Evolutionary conservation across 805 yeast species (phyloP).

Genomic region (Suhomyces kilbournensis): DNA sequence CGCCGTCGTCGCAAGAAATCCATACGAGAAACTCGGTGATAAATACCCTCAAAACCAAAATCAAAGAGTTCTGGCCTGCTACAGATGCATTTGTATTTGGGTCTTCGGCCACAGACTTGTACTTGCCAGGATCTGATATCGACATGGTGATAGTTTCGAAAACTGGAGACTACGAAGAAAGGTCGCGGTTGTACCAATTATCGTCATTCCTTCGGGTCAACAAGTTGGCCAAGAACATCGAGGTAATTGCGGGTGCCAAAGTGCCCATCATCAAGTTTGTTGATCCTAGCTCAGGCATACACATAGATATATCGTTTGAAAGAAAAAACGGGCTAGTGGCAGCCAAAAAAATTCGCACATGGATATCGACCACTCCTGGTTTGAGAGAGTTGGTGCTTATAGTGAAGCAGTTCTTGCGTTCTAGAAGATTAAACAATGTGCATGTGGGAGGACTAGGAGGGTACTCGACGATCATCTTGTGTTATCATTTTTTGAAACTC

Average conservation of each 20-base stretch:
- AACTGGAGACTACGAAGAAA: constrained; percentile 55
- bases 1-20: constrained; percentile 79
- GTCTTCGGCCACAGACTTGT: constrained; percentile 88
- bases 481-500: constrained; percentile 68
- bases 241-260: constrained; percentile 84
- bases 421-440: constrained; percentile 77
- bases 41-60: constrained; percentile 50
- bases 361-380: constrained; percentile 76
- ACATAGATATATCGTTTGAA: constrained; percentile 89
- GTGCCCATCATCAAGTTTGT: constrained; percentile 93
- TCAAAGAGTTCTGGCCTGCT: constrained; percentile 65
- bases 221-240: constrained; percentile 66
- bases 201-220: constrained; percentile 64
- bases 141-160: constrained; percentile 83
- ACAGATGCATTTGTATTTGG: constrained; percentile 87
- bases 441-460: constrained; percentile 96
- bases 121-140: constrained; percentile 92
- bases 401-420: constrained; percentile 78
- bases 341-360: constrained; percentile 69
- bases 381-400: constrained; percentile 77
- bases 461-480: constrained; percentile 84
- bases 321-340: constrained; percentile 79
- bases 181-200: constrained; percentile 66
- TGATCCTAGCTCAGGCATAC: constrained; percentile 66
- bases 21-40: constrained; percentile 64